phyloP scores from a whole-genome alignment of 768 basidiomycete genomes.

The Clavulina sp. region DNA sequence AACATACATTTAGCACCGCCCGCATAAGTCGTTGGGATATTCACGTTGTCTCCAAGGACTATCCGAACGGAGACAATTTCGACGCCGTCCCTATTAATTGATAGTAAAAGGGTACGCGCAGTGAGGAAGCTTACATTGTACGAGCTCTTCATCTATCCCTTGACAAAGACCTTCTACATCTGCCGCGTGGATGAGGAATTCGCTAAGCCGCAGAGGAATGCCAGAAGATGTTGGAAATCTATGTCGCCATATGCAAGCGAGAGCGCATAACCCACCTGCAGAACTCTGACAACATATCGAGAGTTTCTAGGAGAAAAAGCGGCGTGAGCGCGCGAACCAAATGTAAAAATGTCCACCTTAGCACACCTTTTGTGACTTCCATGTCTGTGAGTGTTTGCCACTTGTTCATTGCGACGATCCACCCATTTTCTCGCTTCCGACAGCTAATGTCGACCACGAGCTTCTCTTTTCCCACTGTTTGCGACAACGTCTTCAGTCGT shows the following conservation, averaged over 20 bases:
- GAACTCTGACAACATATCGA: conserved; percentile 57
- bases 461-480: conserved; percentile 57
- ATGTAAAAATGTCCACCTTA: too few relatives aligned
- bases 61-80: neutral
- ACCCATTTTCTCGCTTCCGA: conserved; percentile 51
- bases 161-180: conserved; percentile 96
- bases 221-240: neutral
- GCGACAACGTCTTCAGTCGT: conserved; percentile 43
- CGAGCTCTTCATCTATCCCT: conserved; percentile 85
- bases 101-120: neutral
- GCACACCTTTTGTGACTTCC: conserved; percentile 64
- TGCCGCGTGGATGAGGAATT: conserved; percentile 93
- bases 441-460: conserved; percentile 95
- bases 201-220: conserved; percentile 35
- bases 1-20: conserved; percentile 76
- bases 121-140: conserved; percentile 37
- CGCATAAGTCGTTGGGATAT: conserved; percentile 87
- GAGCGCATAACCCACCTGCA: conserved; percentile 40
- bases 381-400: conserved; percentile 96
- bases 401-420: conserved; percentile 97
- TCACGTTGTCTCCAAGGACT: conserved; percentile 87
- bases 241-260: neutral
- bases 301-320: conserved; percentile 40
- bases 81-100: neutral
- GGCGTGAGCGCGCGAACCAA: too few relatives aligned